Conservation (phyloP, 2,329 filamentous ascomycete species). For the Diplodia sapinea region DNA sequence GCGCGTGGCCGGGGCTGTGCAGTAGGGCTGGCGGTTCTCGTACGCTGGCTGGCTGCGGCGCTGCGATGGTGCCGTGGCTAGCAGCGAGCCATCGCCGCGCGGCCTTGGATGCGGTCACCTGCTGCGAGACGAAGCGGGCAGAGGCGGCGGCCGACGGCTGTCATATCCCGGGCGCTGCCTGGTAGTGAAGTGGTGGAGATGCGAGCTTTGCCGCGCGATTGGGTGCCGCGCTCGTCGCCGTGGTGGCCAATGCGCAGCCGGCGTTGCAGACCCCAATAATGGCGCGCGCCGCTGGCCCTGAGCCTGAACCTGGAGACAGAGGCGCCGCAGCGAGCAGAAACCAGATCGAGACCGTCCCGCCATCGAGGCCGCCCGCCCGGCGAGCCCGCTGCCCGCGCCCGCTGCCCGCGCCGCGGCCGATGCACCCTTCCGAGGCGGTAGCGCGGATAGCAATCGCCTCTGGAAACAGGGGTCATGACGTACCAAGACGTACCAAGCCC, state of each 20-base stretch:
- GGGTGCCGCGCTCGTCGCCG: slow-evolving; percentile 12
- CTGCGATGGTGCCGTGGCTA: slow-evolving; percentile 26
- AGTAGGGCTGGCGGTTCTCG: slow-evolving; percentile 25
- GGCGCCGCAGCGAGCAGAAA: slow-evolving; percentile 5
- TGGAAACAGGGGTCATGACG: slow-evolving; percentile 25
- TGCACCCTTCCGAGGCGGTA: slow-evolving; percentile 25
- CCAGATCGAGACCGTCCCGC: slow-evolving; percentile 21
- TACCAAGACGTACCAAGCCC: background rate
- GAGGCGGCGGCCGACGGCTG: slow-evolving; percentile 13
- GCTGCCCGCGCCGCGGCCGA: slow-evolving; percentile 26
- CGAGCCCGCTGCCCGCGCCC: slow-evolving; percentile 24
- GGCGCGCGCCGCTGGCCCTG: slow-evolving; percentile 1
- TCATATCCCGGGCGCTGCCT: slow-evolving; percentile 10
- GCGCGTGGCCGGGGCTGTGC: slow-evolving; percentile 24
- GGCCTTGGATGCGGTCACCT: slow-evolving; percentile 29
- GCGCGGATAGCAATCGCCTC: slow-evolving; percentile 29
- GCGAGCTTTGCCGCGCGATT: slow-evolving; percentile 26
- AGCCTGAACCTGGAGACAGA: slow-evolving; percentile 15
- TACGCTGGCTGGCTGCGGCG: slow-evolving; percentile 22
- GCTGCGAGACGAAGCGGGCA: slow-evolving; percentile 14
- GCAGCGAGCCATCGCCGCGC: slow-evolving; percentile 28
- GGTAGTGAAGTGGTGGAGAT: slow-evolving; percentile 7
- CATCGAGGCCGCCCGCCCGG: slow-evolving; percentile 10
- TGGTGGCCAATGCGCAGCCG: slow-evolving; percentile 21
- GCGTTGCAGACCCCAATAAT: slow-evolving; percentile 28